phyloP scores from a whole-genome alignment of 2,329 filamentous ascomycete species.

The Tolypocladium endophyticum region DNA sequence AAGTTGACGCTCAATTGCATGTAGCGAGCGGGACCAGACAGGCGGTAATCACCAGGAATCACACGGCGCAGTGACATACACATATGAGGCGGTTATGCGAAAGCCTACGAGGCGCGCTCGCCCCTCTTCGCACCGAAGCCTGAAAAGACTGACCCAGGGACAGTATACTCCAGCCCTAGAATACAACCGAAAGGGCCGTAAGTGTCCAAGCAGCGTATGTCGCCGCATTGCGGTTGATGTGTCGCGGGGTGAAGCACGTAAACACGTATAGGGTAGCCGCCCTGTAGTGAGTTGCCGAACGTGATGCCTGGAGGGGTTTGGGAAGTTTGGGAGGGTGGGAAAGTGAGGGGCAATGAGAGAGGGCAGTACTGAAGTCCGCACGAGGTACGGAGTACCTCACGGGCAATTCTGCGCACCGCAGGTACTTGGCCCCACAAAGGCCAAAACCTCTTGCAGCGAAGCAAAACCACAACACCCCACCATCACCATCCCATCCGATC shows the following conservation, averaged over 20 bases:
- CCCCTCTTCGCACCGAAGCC: neutral
- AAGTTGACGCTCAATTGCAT: neutral
- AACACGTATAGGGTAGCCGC: neutral
- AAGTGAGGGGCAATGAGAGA: neutral
- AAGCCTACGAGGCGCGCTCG: neutral
- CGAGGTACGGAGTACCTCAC: neutral
- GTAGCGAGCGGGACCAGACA: neutral
- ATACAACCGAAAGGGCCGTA: neutral
- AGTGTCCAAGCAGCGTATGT: neutral
- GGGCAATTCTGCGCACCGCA: neutral
- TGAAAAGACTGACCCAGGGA: too few species aligned
- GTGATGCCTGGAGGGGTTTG: neutral
- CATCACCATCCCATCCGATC: neutral
- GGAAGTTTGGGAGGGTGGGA: neutral
- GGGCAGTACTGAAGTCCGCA: neutral
- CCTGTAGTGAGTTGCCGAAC: too few species aligned
- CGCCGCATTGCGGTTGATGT: neutral
- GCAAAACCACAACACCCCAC: neutral
- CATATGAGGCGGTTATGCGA: neutral
- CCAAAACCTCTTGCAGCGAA: neutral
- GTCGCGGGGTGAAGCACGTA: neutral
- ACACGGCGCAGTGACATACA: neutral
- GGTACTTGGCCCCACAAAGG: neutral
- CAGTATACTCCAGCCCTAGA: neutral
- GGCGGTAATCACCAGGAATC: too few species aligned